Evolutionary conservation across 73 alveolate genomes (phyloP), one percentile per base, ranked within the genome.

Genomic region (Durusdinium trenchii): DNA sequence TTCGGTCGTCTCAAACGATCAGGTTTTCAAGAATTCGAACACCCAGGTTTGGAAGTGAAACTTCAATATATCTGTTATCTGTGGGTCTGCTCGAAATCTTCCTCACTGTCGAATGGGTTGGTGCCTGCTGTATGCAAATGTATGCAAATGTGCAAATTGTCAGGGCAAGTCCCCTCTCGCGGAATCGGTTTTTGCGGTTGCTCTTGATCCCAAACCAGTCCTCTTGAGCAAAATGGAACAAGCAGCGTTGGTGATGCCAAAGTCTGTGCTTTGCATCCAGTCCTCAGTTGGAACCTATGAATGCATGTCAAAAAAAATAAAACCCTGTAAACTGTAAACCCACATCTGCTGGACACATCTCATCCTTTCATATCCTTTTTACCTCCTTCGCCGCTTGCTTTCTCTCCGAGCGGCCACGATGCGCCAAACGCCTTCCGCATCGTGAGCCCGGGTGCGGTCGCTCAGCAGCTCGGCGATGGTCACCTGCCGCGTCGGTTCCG

Each of bases 261-360:
- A 89, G 12, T 89, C 96, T 38, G 96, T 89, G 69, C 82, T 89
- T 52, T 89, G 81, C 96, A 89, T 89, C 96, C 96, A 89, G 46
- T 89, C 96, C 96, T 89, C 32, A 38, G 81, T 40, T 43, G 51
- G 14, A 0, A 42, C 20, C 85, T 16, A 75, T 16, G 57, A 40
- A n/a, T n/a, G 32, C 14, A 10, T 6, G 48, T 18, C 84, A 26
- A 57, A 57, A 57, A 12, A 57, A 57, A 12, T 16, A 57, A 57
- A 57, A 57, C 69, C 69, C 32, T 57, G 12, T 12, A 57, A 57
- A 57, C 69, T 23, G 69, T 57, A 16, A 23, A 57, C 12, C 12
- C 69, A 12, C 69, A 57, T 57, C 23, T 57, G 12, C 16, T 64
- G 28, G 6, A 71, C 38, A 18, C 84, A 38, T 73, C 50, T 2